Evolutionary conservation across 306 rosid genomes (phyloP), one percentile per base, ranked within the genome.

Genomic region (Malus fusca): DNA sequence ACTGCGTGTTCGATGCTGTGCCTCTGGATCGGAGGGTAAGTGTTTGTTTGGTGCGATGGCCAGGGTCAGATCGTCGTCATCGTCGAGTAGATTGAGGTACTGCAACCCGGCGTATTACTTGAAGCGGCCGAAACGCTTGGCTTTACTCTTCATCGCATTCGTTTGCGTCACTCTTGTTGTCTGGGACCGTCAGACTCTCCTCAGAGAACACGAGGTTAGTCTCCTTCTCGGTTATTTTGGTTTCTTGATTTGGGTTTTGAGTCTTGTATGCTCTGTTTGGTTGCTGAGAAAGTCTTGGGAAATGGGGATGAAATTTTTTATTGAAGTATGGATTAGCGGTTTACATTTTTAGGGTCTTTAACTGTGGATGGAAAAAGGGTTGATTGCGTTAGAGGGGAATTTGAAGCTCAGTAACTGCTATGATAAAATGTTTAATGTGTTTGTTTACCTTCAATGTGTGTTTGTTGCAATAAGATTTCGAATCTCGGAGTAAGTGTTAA

Each of bases 171-270:
- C 84, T 78, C 78, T 95, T 37, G 3, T 95, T 61, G 85, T 95
- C 9, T 95, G 99, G 99, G 99, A 95, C 73, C 99, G 97, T 62
- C 99, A 95, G 78, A 95, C 90, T 64, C 81, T 95, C 22, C 81
- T 90, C 85, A 79, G 87, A 64, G 97, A 95, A 75, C 90, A 95
- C 72, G 91, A 95, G 99, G 99, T 95, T 76, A 5, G 21, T 60
- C 59, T 73, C 55, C 31, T 0, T 17, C 25, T 61, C 21, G 64
- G n/a, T 68, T 40, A 8, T 61, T 30, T 72, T 66, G 51, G 28
- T 37, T 31, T 59, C 66, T 63, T 30, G 51, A 56, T 31, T 25
- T 68, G 33, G 8, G 5, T 15, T 23, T 55, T 77, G 51, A 4
- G 58, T 31, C 5, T 21, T 58, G 28, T 68, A 15, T 51, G 51